Base-by-base conservation (phyloP, 352 stramenopile species). In the Phytophthora hibernalis region DNA sequence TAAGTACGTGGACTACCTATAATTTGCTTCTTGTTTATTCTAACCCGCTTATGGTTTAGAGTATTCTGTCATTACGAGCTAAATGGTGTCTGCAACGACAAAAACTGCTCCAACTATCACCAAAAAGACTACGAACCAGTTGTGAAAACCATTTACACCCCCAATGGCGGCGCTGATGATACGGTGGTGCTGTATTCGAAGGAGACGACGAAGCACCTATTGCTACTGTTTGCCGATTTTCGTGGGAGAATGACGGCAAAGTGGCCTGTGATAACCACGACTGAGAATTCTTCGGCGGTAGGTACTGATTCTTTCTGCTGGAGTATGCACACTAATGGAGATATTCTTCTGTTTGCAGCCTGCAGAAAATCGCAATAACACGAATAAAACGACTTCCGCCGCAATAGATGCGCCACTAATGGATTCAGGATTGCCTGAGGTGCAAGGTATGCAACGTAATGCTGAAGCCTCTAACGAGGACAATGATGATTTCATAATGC, bases 71-170 rank as follows among this genome's bases (percentile, higher is more conserved):
- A 86, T 24, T 94, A 82, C 55, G 86, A 94, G 26, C 63, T 92
- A 33, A 89, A 85, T 42, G 86, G 86, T 7, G 77, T 88, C 28
- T 94, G 86, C 69, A 92, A 92, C 30, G 86, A 94, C 40, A 67
- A 77, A 3, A 90, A 84, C 42, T 94, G 86, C 44, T 67, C 68
- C 1, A 87, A 85, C 22, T 82, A 89, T 59, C 86, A 94, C 40
- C 66, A 80, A 31, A 78, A 79, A 50, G 86, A 94, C 48, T 87
- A 87, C 61, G 56, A 78, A 5, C 2, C 24, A 37, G 20, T 51
- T 9, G 44, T 30, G 0, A 47, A 24, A 0, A 50, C 67, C 5
- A 22, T 31, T 18, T 35, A 18, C 12, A 56, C 38, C 33, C 8
- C 15, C 21, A 54, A 5, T 11, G 26, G 44, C n/a, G 33, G 20